These are phyloP conservation scores for Coelastrella sp. DNA, from an alignment of 139 green algal genomes.

Conservation along the genomic window DNA sequence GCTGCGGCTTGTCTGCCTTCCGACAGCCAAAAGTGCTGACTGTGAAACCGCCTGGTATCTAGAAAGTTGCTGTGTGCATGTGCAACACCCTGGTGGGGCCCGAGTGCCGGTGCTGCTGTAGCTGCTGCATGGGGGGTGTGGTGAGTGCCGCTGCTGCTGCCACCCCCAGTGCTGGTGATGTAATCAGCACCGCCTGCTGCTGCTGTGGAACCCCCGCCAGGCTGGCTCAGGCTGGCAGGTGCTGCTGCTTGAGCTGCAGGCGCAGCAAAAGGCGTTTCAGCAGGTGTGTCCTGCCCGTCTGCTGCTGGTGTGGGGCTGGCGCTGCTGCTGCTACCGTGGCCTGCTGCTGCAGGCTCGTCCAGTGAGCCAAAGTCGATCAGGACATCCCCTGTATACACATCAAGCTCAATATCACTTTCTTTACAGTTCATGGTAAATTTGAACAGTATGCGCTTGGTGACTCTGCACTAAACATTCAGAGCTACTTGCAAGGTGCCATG, in stretches of 20 bases:
- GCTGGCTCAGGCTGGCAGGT: neutral
- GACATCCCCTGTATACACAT: slow-evolving; percentile 20
- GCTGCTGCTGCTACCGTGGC: neutral
- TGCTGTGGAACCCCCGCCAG: neutral
- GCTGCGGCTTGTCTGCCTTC: neutral
- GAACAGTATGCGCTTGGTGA: no score
- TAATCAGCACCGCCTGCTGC: neutral
- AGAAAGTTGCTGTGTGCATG: neutral
- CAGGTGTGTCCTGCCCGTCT: neutral
- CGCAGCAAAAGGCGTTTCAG: neutral
- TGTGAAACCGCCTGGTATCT: neutral
- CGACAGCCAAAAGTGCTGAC: slow-evolving; percentile 29
- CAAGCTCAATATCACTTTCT: neutral
- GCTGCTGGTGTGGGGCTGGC: neutral
- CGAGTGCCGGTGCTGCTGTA: neutral
- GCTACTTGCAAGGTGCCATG: no score
- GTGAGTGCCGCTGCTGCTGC: slow-evolving; percentile 17
- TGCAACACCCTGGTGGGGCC: neutral
- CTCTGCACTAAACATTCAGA: no score
- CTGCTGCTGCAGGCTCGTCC: neutral
- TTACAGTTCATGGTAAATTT: neutral
- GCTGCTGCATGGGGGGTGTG: neutral
- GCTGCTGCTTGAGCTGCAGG: neutral
- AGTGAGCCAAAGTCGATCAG: neutral
- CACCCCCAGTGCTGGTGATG: neutral